Evolutionary conservation across 768 basidiomycete genomes (phyloP), one percentile per base, ranked within the genome.

Genomic region (Boletus tomentosulus): DNA sequence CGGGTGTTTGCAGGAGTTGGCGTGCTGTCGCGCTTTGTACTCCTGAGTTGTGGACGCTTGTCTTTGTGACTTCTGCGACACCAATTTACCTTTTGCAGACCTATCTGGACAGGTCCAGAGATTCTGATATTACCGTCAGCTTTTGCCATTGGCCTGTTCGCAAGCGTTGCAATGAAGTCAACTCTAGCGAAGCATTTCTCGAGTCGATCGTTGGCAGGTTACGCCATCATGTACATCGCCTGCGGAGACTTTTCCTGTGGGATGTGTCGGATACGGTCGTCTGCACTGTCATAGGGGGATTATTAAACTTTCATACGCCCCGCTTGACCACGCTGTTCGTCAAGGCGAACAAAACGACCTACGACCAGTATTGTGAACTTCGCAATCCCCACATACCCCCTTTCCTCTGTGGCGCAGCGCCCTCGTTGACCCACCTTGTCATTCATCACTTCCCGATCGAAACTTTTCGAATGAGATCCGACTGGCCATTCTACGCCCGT

Each of bases 381-480:
- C 39, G 48, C n/a, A 27, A 57, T 33, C 15, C 10, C 45, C 55
- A 37, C 33, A 1, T 31, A 0, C 46, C 57, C n/a, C 60, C 55
- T 12, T 60, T 65, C 48, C 50, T 65, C 12, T 10, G 16, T 35
- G 56, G 56, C 3, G 12, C 38, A 4, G 56, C 56, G 11, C 58
- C 57, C 10, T 50, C 24, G 6, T 24, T 57, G 54, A 53, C 53
- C 9, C 46, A 48, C 16, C 54, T 65, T 8, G 63, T 57, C 6
- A 33, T 62, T 1, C n/a, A 51, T 38, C 62, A 62, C 52, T 53
- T 62, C 22, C 58, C 55, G 2, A 57, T 62, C 16, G 57, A 59
- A 43, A 57, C 55, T 0, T 38, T 50, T 6, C 28, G 34, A 15
- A 30, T 11, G 41, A 37, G 44, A 39, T 37, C 35, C 11, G 16